Base-by-base conservation (phyloP, 306 rosid genomes). In the Nissolia schottii region DNA sequence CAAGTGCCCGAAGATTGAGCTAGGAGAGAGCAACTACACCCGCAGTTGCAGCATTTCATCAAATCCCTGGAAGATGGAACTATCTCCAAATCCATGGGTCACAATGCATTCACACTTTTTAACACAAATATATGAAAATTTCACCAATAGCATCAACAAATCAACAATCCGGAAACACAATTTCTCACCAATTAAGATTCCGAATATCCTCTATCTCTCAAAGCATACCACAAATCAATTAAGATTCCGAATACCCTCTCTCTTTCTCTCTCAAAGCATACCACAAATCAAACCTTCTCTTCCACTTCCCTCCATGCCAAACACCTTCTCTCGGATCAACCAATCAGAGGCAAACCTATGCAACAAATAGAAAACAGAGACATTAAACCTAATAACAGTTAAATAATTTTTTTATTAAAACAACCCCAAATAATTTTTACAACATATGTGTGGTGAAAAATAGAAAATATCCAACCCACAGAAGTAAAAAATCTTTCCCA, bases 21-120 rank as follows among this genome's bases (percentile, higher is more conserved):
- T 35, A 14, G 4, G 68, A 77, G 64, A 0, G 90, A 82, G 29
- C 93, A 91, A 70, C 86, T 84, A 82, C 90, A 88, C 20, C 81
- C 88, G 0, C 96, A 87, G 55, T 87, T 51, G 68, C 90, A 84
- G 72, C 96, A 87, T 82, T 84, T 88, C 45, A 76, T 82, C 83
- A 75, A 71, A 56, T 75, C 85, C 77, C 69, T 74, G 25, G 93
- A 81, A 77, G 91, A 74, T 14, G 86, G 82, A 75, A 75, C 67
- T 56, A 63, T 46, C 75, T 80, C 90, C 45, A 65, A 78, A 76
- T 85, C 97, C 97, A 91, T 89, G 38, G 54, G 73, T 61, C 73
- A 77, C 76, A 38, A 19, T 12, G 67, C 84, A 81, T 67, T 64
- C 85, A 83, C 85, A 73, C 74, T 75, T 73, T 28, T 11, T 22